Percentiles rank a stretch among this genome's conserved stretches.
Conservation (phyloP, 2,329 filamentous ascomycete species). For the Venturia carpophila region DNA sequence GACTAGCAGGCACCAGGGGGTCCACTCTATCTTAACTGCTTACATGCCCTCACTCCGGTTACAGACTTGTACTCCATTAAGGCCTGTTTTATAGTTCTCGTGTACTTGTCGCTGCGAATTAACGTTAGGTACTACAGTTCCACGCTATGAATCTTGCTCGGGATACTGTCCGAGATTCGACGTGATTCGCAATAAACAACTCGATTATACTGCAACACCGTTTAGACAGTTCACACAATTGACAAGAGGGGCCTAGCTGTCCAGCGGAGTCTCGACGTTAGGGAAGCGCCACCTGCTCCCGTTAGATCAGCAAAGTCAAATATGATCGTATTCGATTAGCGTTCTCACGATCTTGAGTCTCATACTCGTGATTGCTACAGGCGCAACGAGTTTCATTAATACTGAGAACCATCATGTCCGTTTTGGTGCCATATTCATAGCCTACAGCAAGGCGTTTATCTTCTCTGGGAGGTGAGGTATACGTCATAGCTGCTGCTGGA, state of each 20-base stretch:
- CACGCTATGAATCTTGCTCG: too few relatives aligned
- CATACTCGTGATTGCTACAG: neutral
- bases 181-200: too few relatives aligned
- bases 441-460: too few relatives aligned
- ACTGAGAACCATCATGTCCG: neutral
- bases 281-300: neutral
- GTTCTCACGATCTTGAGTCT: neutral
- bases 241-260: neutral
- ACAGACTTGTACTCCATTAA: too few relatives aligned
- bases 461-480: neutral
- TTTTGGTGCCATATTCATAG: neutral
- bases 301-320: neutral
- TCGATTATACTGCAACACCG: too few relatives aligned
- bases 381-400: neutral
- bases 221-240: neutral
- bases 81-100: too few relatives aligned
- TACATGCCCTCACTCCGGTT: too few relatives aligned
- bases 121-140: too few relatives aligned
- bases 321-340: neutral
- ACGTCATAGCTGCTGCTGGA: neutral
- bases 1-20: too few relatives aligned
- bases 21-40: too few relatives aligned
- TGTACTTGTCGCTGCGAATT: too few relatives aligned
- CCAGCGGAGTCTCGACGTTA: neutral
- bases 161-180: too few relatives aligned